Percentiles rank a stretch among this genome's conserved stretches.
phyloP scores from a whole-genome alignment of 192 early-diverging fungal species.

The Coemansia sp. region DNA sequence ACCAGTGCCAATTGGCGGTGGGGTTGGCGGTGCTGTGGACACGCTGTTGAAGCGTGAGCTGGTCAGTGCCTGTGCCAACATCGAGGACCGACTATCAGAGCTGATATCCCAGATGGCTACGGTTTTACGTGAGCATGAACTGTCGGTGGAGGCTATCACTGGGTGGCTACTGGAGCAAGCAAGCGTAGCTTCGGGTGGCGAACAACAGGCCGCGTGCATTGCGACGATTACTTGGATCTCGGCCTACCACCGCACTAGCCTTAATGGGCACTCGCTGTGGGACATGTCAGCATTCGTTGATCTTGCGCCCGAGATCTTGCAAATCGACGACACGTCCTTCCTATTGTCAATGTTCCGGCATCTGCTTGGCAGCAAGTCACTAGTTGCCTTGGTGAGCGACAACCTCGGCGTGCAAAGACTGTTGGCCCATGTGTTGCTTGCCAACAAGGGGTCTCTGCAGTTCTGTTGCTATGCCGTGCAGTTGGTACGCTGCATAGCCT shows the following conservation, averaged over 20 bases:
- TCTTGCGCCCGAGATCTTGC: conserved; percentile 31
- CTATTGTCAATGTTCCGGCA: conserved; percentile 33
- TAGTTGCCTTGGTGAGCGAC: conserved; percentile 9
- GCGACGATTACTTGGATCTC: conserved; percentile 38
- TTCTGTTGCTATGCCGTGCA: conserved; percentile 13
- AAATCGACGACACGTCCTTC: conserved; percentile 36
- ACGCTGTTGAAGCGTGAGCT: conserved; percentile 8
- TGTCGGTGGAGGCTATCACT: conserved; percentile 4
- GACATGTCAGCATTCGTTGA: conserved; percentile 10
- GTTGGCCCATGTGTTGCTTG: conserved; percentile 28
- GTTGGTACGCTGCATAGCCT: conserved; percentile 8
- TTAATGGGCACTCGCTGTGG: conserved; percentile 31
- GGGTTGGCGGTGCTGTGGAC: not conserved
- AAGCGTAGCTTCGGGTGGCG: not conserved
- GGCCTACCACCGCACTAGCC: conserved; percentile 11
- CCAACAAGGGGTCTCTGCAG: conserved; percentile 12
- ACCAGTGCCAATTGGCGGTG: not conserved
- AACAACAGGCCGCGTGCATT: conserved; percentile 16
- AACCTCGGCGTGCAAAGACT: conserved; percentile 21
- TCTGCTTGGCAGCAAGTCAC: conserved; percentile 17
- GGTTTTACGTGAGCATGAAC: not conserved
- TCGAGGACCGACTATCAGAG: conserved; percentile 14
- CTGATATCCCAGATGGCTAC: conserved; percentile 11
- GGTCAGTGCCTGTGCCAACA: conserved; percentile 9
- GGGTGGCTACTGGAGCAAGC: conserved; percentile 28